Base-by-base conservation (phyloP, 306 rosid genomes). In the Quillaja saponaria region DNA sequence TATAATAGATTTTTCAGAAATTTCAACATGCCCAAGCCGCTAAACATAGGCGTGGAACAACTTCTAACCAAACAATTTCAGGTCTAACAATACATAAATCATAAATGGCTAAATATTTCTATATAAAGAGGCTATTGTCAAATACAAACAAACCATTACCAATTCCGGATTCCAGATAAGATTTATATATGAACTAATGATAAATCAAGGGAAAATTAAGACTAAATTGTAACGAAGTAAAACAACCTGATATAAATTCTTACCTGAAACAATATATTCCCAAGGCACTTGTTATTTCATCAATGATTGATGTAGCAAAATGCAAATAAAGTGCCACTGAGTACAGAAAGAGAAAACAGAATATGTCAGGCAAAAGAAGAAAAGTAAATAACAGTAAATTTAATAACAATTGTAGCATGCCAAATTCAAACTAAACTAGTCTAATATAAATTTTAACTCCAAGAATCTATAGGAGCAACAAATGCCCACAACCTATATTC, bases 181-280 rank as follows among this genome's bases (percentile, higher is more conserved):
- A 25, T n/a, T n/a, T n/a, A n/a, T n/a, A n/a, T n/a, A n/a, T n/a
- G n/a, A n/a, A n/a, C n/a, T n/a, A n/a, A n/a, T n/a, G n/a, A n/a
- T n/a, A n/a, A n/a, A n/a, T n/a, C n/a, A n/a, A n/a, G n/a, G n/a
- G n/a, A n/a, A n/a, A n/a, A n/a, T n/a, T n/a, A n/a, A n/a, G n/a
- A n/a, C n/a, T n/a, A n/a, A n/a, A n/a, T n/a, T n/a, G n/a, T n/a
- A n/a, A n/a, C n/a, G n/a, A n/a, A n/a, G n/a, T n/a, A n/a, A n/a
- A n/a, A 25, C 31, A 25, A 25, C 4, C 31, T 25, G 31, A 25
- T 1, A 15, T 9, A 17, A 13, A 42, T 7, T 54, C 77, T 88
- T 75, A 89, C 97, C 97, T 89, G 87, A 92, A 89, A 73, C 99
- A 89, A 69, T 69, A 87, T 49, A 89, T 92, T 72, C 99, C 99